Base-by-base conservation (phyloP, 768 basidiomycete species). In the Imleria badia region DNA sequence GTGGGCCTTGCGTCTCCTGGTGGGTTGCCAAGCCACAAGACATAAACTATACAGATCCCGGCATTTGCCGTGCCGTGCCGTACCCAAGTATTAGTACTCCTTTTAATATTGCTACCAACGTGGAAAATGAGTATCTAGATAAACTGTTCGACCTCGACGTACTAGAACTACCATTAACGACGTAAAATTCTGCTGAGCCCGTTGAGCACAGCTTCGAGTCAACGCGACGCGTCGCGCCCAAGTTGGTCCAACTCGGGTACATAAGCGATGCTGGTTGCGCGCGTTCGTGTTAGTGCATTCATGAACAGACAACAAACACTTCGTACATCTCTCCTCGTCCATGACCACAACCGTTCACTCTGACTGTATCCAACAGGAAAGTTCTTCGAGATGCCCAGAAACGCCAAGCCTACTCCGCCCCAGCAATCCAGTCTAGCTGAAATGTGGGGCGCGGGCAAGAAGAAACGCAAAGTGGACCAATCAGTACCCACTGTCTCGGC, bases 381-480 rank as follows among this genome's bases (percentile, higher is more conserved):
- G 64, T 92, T 91, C 58, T 83, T 91, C 51, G 75, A 78, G 54
- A 88, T 91, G 87, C 87, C 91, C 0, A 79, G 78, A 59, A 78
- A 78, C 29, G 60, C 66, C n/a, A 91, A 89, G 70, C 67, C 81
- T 29, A 69, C 85, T 4, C 86, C 87, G 1, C 83, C 86, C 8
- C 89, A 90, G 54, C 91, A 94, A 67, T 77, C 89, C n/a, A 91
- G 76, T 63, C 80, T 94, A 36, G 77, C 81, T 52, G 87, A 91
- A 51, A 78, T 90, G 75, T 93, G 89, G 88, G 77, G 75, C 11
- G 75, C 72, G 61, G 81, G 81, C 71, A 78, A 69, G 73, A 78
- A 71, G 60, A 65, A 69, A 56, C 64, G 56, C 15, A 63, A 55
- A 35, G 51, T 55, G 3, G 56, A 51, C 31, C 54, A 69, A 60